phyloP scores from a whole-genome alignment of 1,284 basidiomycete species.

The Mixia osmundae region DNA sequence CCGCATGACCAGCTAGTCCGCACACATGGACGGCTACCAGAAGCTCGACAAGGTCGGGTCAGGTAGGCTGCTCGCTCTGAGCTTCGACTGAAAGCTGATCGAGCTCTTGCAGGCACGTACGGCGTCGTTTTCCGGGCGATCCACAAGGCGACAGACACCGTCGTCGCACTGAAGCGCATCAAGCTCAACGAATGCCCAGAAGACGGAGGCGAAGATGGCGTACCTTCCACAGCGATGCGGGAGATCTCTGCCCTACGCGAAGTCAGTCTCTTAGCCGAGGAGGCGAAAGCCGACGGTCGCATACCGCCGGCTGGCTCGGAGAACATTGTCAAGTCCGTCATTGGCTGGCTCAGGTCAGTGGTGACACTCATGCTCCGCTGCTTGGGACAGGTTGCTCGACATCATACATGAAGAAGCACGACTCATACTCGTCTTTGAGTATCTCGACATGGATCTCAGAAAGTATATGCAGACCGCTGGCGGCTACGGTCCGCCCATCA shows the following conservation, averaged over 20 bases:
- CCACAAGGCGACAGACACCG: slow-evolving; percentile 35
- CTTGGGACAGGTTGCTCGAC: slow-evolving; percentile 50
- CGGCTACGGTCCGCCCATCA: slow-evolving; percentile 40
- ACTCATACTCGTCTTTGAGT: slow-evolving; percentile 92
- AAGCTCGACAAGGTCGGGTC: too few relatives aligned
- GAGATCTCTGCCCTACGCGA: slow-evolving; percentile 95
- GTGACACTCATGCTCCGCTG: slow-evolving; percentile 22
- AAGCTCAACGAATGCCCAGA: slow-evolving; percentile 82
- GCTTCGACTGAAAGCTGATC: too few relatives aligned
- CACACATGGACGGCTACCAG: too few relatives aligned
- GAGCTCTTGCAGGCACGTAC: too few relatives aligned
- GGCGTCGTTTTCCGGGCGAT: too few relatives aligned
- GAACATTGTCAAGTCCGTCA: slow-evolving; percentile 56
- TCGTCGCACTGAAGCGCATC: slow-evolving; percentile 94
- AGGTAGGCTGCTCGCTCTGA: too few relatives aligned
- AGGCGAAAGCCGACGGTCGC: background rate
- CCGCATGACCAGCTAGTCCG: too few relatives aligned
- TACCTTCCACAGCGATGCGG: slow-evolving; percentile 87
- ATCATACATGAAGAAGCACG: slow-evolving; percentile 94
- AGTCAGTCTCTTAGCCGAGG: slow-evolving; percentile 31
- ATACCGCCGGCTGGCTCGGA: slow-evolving; percentile 32
- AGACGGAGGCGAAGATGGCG: slow-evolving; percentile 67
- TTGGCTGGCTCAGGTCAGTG: too few relatives aligned
- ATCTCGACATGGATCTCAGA: slow-evolving; percentile 80
- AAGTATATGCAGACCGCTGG: slow-evolving; percentile 66